Evolutionary conservation across 2,329 filamentous ascomycete genomes (phyloP).

Genomic region (Sclerotinia subarctica): DNA sequence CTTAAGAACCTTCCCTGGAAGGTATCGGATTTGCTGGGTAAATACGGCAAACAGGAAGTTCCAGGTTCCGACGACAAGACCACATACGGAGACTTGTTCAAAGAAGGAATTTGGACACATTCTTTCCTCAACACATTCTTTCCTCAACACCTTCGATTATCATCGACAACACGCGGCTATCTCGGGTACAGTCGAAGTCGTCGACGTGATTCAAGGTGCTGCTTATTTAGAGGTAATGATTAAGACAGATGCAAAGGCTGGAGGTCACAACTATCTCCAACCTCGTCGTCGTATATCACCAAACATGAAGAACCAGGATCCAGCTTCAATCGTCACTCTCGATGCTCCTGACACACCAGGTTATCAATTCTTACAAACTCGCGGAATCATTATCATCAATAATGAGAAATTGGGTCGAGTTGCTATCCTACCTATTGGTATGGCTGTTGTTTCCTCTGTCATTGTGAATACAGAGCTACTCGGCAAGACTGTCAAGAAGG

Average conservation of each 20-base stretch:
- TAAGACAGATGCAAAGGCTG: slow-evolving; percentile 16
- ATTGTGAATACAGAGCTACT: slow-evolving; percentile 33
- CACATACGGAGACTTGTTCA: slow-evolving; percentile 38
- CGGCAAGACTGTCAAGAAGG: slow-evolving; percentile 38
- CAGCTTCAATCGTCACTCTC: not conserved
- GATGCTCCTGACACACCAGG: slow-evolving; percentile 41
- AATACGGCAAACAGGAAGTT: slow-evolving; percentile 3
- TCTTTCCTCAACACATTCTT: slow-evolving; percentile 42
- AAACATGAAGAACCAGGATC: not conserved
- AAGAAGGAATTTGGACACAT: slow-evolving; percentile 44
- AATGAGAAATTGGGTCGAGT: slow-evolving; percentile 39
- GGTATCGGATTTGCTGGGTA: slow-evolving; percentile 39
- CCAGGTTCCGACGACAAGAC: slow-evolving; percentile 29
- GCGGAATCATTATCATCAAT: slow-evolving; percentile 43
- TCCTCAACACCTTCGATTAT: slow-evolving; percentile 44
- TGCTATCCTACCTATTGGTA: slow-evolving; percentile 45
- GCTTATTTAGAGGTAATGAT: slow-evolving; percentile 41
- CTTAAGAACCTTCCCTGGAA: slow-evolving; percentile 43
- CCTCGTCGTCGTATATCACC: slow-evolving; percentile 23
- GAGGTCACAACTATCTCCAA: not conserved
- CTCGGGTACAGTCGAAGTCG: slow-evolving; percentile 40
- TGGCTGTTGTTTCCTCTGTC: slow-evolving; percentile 46
- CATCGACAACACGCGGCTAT: slow-evolving; percentile 45
- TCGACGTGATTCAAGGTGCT: slow-evolving; percentile 40
- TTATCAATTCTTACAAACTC: slow-evolving; percentile 43